Conservation (phyloP, 2,329 filamentous ascomycete genomes). For the Orbilia oligospora region DNA sequence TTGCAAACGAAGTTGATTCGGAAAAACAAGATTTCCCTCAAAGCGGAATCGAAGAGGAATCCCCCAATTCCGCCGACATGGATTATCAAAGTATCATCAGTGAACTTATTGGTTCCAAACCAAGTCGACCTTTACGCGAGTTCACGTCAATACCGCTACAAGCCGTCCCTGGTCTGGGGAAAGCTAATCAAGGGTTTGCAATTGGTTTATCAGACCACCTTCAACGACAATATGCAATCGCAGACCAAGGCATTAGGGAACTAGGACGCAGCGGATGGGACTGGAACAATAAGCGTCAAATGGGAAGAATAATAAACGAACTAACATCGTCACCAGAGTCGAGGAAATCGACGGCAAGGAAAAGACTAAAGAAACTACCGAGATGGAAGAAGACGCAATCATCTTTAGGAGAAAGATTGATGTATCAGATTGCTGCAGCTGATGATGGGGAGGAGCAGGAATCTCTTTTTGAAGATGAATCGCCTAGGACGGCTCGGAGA, state of each 20-base stretch:
- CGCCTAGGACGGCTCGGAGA: neutral
- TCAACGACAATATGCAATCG: slow-evolving; percentile 25
- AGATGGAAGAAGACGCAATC: neutral
- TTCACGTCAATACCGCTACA: neutral
- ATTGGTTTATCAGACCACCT: slow-evolving; percentile 6
- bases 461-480: neutral
- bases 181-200: neutral
- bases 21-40: neutral
- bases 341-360: neutral
- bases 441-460: too few relatives aligned
- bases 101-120: neutral
- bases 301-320: neutral
- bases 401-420: neutral
- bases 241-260: slow-evolving; percentile 12
- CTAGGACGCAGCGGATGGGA: neutral
- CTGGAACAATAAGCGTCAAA: neutral
- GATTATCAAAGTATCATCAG: neutral
- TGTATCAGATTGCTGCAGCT: neutral
- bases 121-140: neutral
- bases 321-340: neutral
- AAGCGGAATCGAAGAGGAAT: neutral
- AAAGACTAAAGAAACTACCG: neutral
- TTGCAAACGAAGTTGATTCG: neutral
- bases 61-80: neutral
- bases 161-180: neutral